These are phyloP conservation scores for Ceraceosorus guamensis DNA, from an alignment of 1,284 basidiomycete species.

Conservation along the genomic window DNA sequence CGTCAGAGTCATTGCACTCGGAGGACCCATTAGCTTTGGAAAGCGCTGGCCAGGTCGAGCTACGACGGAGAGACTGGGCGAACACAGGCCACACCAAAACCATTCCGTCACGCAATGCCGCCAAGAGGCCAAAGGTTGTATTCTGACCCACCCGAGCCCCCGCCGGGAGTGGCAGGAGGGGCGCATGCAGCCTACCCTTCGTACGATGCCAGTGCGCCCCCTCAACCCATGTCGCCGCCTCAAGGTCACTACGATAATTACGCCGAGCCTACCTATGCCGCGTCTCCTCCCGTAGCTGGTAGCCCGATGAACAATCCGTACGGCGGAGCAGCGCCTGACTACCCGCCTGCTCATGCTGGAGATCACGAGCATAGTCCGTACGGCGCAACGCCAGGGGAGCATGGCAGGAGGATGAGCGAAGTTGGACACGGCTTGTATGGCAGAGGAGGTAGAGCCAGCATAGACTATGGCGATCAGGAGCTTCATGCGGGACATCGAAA, in stretches of 20 bases:
- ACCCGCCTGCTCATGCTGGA: background rate
- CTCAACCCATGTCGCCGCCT: background rate
- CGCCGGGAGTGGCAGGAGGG: no score
- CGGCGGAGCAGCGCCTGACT: background rate
- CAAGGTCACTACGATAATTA: background rate
- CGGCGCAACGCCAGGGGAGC: background rate
- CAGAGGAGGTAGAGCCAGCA: background rate
- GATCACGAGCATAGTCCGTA: background rate
- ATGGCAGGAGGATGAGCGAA: background rate
- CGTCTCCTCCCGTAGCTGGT: background rate
- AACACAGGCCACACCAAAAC: no score
- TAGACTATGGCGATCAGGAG: slow-evolving; percentile 11
- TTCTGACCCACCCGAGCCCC: background rate
- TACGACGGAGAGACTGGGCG: no score
- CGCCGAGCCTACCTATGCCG: background rate
- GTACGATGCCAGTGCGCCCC: background rate
- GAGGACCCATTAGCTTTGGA: no score
- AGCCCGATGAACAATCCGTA: background rate
- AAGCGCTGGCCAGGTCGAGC: no score
- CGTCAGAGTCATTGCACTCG: no score
- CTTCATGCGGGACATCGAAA: slow-evolving; percentile 8
- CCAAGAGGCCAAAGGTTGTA: background rate
- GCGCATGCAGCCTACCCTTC: background rate
- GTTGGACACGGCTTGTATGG: slow-evolving; percentile 2
- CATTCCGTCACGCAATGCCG: background rate